Evolutionary conservation across 495 filamentous ascomycete species (phyloP), one percentile per base, ranked within the genome.

Genomic region (Cladorrhinum samala): DNA sequence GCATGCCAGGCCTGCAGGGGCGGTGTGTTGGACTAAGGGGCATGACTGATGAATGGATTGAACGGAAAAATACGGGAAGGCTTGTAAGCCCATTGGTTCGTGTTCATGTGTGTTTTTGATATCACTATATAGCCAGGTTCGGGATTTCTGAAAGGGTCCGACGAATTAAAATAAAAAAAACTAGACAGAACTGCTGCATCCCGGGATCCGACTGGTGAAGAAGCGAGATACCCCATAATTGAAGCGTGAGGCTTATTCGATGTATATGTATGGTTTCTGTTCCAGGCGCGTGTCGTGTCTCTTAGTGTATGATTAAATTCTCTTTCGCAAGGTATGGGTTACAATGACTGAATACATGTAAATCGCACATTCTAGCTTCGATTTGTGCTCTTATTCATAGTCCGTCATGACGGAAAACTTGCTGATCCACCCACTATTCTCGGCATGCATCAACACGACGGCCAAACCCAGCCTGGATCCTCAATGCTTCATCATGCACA

Each of bases 11-110:
- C 55, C 52, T 37, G 46, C 42, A 43, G 56, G 46, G 47, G 55
- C 50, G 45, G 55, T 52, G 51, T 54, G 62, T 56, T 65, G 56
- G 57, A 59, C 57, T 66, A 61, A 54, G 65, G 64, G 54, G 62
- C 44, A 68, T 68, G 65, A 68, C 63, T 65, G 58, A 68, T 64
- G 65, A 67, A 59, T 51, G 52, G 55, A 57, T 57, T 54, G 59
- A 50, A 55, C 52, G 45, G 59, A 60, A 44, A 42, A 57, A 46
- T 52, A 58, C 44, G 56, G 56, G 53, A 62, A 45, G 42, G 57
- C 48, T 52, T 46, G 36, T 23, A 33, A 60, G 53, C 53, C 57
- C 62, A 49, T 48, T 63, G 51, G 53, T 53, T 62, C 59, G 57
- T 47, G 46, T 51, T 44, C 36, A 48, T 42, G 27, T 60, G 51